Evolutionary conservation across 108 stramenopile genomes (phyloP).

Genomic region (Conticribra guillardii): DNA sequence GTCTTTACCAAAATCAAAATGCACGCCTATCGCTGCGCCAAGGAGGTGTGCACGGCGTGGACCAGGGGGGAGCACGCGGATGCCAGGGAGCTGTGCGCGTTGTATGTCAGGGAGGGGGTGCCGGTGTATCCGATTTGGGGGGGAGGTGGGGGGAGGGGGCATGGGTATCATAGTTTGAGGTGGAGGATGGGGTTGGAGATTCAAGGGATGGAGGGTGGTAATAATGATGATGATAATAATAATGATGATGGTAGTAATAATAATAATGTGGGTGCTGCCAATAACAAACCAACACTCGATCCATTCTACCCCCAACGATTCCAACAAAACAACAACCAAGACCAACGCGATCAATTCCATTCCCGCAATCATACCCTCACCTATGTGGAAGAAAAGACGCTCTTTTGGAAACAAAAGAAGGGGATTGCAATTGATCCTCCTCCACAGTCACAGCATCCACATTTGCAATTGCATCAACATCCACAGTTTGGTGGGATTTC

Average conservation of each 20-base stretch:
- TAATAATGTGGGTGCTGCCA: not conserved
- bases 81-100: constrained; percentile 73
- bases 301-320: constrained; percentile 10
- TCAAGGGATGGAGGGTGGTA: constrained; percentile 30
- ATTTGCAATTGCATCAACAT: no score
- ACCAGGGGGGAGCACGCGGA: constrained; percentile 73
- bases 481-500: no score
- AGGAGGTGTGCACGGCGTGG: constrained; percentile 22
- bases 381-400: constrained; percentile 75
- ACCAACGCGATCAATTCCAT: constrained; percentile 62
- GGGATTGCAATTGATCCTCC: constrained; percentile 5
- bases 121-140: constrained; percentile 74
- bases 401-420: constrained; percentile 46
- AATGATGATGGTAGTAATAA: constrained; percentile 2
- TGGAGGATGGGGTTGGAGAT: constrained; percentile 81
- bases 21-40: not conserved
- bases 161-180: constrained; percentile 71
- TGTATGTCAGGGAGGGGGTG: constrained; percentile 75
- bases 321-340: not conserved
- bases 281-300: not conserved
- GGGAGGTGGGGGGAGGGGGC: constrained; percentile 62
- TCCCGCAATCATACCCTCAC: constrained; percentile 60
- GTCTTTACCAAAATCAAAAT: not conserved
- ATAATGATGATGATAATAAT: no score
- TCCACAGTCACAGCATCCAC: no score